These are phyloP conservation scores for Botrytis aclada DNA, from an alignment of 2,329 filamentous ascomycete species.

Conservation along the genomic window DNA sequence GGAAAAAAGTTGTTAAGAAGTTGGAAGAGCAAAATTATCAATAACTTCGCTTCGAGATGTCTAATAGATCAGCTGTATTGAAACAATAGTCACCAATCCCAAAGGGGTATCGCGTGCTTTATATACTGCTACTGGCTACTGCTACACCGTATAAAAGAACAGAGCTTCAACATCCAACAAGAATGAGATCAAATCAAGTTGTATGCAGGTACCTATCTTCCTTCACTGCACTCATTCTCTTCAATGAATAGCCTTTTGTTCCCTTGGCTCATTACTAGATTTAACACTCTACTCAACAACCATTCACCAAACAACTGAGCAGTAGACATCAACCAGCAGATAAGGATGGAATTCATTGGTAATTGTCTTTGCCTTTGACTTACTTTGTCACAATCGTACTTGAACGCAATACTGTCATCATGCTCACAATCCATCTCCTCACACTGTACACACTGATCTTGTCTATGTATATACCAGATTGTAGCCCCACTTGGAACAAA, in stretches of 20 bases:
- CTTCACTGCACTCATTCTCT: not conserved
- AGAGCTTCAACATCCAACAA: not conserved
- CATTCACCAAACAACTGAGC: not conserved
- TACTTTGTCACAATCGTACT: not conserved
- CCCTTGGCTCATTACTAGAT: not conserved
- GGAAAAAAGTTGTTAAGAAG: not conserved
- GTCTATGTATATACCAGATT: not conserved
- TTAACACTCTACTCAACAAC: no score
- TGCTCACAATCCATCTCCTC: not conserved
- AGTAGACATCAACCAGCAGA: not conserved
- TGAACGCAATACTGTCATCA: not conserved
- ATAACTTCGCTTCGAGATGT: not conserved
- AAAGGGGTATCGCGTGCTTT: not conserved
- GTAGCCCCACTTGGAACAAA: not conserved
- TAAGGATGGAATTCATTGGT: not conserved
- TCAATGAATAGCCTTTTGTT: not conserved
- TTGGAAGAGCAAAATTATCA: not conserved
- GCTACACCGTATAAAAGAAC: not conserved
- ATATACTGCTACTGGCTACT: not conserved
- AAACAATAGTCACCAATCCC: not conserved
- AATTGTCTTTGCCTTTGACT: not conserved
- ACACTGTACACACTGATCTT: not conserved
- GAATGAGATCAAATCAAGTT: not conserved
- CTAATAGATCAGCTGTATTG: not conserved
- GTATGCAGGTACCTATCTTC: not conserved